Evolutionary conservation across 1,284 basidiomycete species (phyloP).

Genomic region (Baeospora myosura): DNA sequence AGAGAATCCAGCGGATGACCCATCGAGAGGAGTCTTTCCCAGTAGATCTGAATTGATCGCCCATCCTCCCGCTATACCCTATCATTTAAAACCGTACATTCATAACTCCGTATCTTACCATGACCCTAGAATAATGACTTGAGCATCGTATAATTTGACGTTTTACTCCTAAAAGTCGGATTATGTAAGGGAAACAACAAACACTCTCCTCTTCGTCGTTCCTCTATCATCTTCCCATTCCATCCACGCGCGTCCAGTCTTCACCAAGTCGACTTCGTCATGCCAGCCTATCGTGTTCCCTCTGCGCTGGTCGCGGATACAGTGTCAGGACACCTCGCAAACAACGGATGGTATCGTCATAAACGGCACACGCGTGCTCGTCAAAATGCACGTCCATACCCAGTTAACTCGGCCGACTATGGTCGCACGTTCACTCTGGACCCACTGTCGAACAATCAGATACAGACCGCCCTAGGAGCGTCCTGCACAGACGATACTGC

Average conservation of each 20-base stretch:
- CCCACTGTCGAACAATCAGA: neutral
- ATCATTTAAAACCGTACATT: constrained; percentile 10
- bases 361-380: too few relatives aligned
- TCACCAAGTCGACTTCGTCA: neutral
- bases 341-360: too few relatives aligned
- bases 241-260: neutral
- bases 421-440: neutral
- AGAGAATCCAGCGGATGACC: constrained; percentile 16
- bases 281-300: too few relatives aligned
- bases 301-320: too few relatives aligned
- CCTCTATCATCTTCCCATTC: neutral
- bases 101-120: neutral
- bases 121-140: neutral
- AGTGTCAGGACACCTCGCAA: neutral
- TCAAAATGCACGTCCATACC: too few relatives aligned
- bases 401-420: neutral
- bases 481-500: neutral
- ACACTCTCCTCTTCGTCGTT: too few relatives aligned
- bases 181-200: too few relatives aligned
- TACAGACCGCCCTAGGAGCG: neutral
- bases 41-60: constrained; percentile 6
- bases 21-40: constrained; percentile 15
- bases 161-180: too few relatives aligned
- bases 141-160: too few relatives aligned
- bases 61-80: constrained; percentile 9